Base-by-base conservation (phyloP, 768 basidiomycete genomes). In the Ramaria sp. region DNA sequence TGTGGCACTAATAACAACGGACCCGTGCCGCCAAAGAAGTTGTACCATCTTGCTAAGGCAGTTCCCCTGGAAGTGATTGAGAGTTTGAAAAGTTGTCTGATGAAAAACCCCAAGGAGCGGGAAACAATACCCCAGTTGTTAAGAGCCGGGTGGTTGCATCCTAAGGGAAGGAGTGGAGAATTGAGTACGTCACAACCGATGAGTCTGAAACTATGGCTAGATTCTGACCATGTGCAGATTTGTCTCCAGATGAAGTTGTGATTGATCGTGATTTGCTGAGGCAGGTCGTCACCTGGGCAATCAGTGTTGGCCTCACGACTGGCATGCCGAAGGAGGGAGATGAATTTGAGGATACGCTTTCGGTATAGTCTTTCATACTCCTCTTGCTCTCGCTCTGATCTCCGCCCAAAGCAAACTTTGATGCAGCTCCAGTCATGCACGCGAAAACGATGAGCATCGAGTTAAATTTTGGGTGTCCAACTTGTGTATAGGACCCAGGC, bases 71-170 rank as follows among this genome's bases (percentile, higher is more conserved):
- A 85, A 61, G 83, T 94, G n/a, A 84, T 96, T 59, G 77, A 76
- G 55, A 82, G 81, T 50, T 92, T 97, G 76, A 82, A 83, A 71
- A 80, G 78, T 57, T 99, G 95, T 68, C 69, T 97, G 62, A 72
- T 73, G 53, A 80, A 91, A 59, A 77, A 81, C 63, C 83, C 91
- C 31, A 95, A 94, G 69, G 82, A 86, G 62, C 74, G 95, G 27
- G 82, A 86, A 62, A 86, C 89, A 5, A 97, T 98, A 60, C 90
- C 91, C 1, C 83, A 93, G 65, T 70, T 99, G 65, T 67, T 97
- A 63, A 79, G 81, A 50, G 83, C 93, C 63, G 82, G 82, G 56
- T 95, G 93, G 86, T 66, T 93, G 53, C 38, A 60, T 38, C 55
- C 55, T 1, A 57, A 57, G 48, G 55, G 55, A 20, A 47, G 55